Base-by-base conservation (phyloP, 2,329 filamentous ascomycete genomes). In the Pseudohalonectria lignicola region DNA sequence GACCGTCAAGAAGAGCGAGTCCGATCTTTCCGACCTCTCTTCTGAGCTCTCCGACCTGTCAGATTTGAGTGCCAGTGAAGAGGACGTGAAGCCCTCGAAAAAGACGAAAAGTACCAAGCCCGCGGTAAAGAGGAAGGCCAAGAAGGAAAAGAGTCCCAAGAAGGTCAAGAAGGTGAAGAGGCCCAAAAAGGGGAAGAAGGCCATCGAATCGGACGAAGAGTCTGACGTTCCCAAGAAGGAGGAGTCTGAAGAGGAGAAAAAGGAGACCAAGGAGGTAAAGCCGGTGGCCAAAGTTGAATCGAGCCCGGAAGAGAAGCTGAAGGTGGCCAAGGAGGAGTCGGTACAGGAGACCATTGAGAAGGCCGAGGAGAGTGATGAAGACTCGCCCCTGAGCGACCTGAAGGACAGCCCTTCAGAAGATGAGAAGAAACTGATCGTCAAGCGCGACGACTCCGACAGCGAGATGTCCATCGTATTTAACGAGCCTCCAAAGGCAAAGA, bases 391-490 rank as follows among this genome's bases (percentile, higher is more conserved):
- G 17, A 41, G 38, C 30, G 43, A 41, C 4, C 30, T 41, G 10
- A 36, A 37, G 16, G 29, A 38, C 8, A 28, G 19, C 15, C 23
- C 17, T 17, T 32, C 36, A 6, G 45, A 41, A 15, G 34, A 41
- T 17, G 39, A 40, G 4, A 47, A 39, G n/a, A 34, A 37, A 30
- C 34, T 21, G 5, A 23, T 19, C 11, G 36, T 26, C 16, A 18
- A 35, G 19, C 21, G 9, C 34, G 29, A 37, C n/a, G 46, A 45
- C 0, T 38, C 36, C 19, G 72, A 79, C 34, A 79, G 71, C 51
- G 80, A 84, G 39, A 63, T 86, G 57, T 90, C 84, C 0, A 71
- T 75, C 4, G 69, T 94, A n/a, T 63, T 92, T 30, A 88, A 94
- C 52, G 84, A 90, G 45, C 67, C 67, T 3, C 74, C 46, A 13